Conservation (phyloP, 1,284 basidiomycete species). For the Tylopilus sp. region DNA sequence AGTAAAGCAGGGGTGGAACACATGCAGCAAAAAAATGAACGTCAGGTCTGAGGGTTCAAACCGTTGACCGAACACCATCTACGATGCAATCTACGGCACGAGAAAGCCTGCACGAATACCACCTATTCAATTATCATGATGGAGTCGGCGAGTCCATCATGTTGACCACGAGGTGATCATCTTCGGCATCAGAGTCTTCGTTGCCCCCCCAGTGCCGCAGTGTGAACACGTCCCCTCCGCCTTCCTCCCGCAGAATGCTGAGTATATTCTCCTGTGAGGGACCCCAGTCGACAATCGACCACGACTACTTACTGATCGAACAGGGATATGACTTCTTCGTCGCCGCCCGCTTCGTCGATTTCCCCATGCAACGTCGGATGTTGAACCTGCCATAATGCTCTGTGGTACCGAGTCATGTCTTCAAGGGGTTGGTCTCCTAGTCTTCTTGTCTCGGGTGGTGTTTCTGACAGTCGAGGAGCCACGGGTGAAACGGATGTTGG, state of each 20-base stretch:
- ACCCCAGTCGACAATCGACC: conserved; percentile 8
- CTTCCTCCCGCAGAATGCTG: conserved; percentile 50
- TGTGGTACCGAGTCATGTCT: conserved; percentile 36
- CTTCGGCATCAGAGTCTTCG: conserved; percentile 28
- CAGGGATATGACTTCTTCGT: conserved; percentile 40
- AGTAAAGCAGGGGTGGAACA: neutral
- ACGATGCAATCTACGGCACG: conserved; percentile 13
- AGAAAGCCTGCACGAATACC: conserved; percentile 7
- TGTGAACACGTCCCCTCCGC: conserved; percentile 47
- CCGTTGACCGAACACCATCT: conserved; percentile 1
- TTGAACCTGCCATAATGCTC: conserved; percentile 30
- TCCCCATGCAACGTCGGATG: conserved; percentile 29
- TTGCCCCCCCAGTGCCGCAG: conserved; percentile 34
- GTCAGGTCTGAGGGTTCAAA: conserved; percentile 11
- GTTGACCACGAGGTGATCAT: conserved; percentile 23
- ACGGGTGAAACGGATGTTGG: conserved; percentile 53
- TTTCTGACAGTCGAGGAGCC: conserved; percentile 39
- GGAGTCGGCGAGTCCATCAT: conserved; percentile 23
- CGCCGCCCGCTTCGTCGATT: conserved; percentile 38
- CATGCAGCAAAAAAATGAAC: conserved; percentile 5
- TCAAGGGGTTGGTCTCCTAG: conserved; percentile 32
- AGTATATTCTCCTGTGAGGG: conserved; percentile 7
- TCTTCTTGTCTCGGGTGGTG: conserved; percentile 45
- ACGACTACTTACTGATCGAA: conserved; percentile 47
- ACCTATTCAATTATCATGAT: conserved; percentile 10